phyloP scores from a whole-genome alignment of 805 yeast genomes.

The Pichia nakasei region DNA sequence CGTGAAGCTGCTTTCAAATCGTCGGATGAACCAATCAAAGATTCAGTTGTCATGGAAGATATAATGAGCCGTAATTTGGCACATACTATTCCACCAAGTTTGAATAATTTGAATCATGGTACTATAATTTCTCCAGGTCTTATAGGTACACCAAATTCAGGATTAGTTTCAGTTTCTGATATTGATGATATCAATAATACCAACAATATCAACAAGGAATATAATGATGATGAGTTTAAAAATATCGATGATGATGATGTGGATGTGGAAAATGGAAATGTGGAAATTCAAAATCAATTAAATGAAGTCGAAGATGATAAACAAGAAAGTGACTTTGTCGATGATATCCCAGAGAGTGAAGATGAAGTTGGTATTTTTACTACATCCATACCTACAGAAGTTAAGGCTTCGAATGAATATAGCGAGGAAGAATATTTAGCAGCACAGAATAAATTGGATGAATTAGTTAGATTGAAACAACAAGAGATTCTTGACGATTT shows the following conservation, averaged over 20 bases:
- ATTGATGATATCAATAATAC: background rate
- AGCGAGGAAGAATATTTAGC: conserved; percentile 19
- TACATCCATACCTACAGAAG: background rate
- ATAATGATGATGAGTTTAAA: background rate
- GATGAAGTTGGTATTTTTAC: conserved; percentile 5
- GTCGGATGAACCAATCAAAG: conserved; percentile 6
- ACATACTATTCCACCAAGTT: background rate
- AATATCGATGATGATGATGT: background rate
- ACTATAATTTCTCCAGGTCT: background rate
- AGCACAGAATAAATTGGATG: conserved; percentile 23
- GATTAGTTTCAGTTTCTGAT: background rate
- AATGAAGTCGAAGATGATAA: background rate
- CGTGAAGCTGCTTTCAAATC: conserved; percentile 19
- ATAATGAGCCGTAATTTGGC: conserved; percentile 3
- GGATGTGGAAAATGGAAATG: background rate
- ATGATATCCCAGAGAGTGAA: conserved; percentile 6
- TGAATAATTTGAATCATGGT: background rate
- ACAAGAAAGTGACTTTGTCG: conserved; percentile 3
- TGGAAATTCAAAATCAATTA: background rate
- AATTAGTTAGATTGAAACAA: conserved; percentile 19
- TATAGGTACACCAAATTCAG: background rate
- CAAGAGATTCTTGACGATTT: conserved; percentile 21
- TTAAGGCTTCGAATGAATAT: conserved; percentile 9
- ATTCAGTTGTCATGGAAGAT: conserved; percentile 10
- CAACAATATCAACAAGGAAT: conserved; percentile 3